Base-by-base conservation (phyloP, 2,329 filamentous ascomycete genomes). In the Ceratocystis huliohia region DNA sequence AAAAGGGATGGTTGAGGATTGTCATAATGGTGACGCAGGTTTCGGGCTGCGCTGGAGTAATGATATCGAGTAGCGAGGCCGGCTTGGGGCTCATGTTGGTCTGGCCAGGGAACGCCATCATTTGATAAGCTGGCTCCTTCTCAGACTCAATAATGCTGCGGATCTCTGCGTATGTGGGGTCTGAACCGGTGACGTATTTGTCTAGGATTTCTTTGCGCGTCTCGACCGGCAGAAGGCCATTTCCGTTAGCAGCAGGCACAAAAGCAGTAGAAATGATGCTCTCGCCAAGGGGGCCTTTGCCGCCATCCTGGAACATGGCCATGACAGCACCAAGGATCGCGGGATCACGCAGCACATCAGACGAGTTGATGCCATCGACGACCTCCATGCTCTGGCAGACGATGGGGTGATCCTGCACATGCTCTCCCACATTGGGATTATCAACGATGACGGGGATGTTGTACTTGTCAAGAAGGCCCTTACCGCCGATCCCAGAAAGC, bases 1-100 rank as follows among this genome's bases (percentile, higher is more conserved):
- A 84, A 71, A 83, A 81, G 0, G 84, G 84, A 67, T 86, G 85
- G 50, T 81, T 81, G 22, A 84, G 81, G 69, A 84, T 81, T 1
- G 79, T 78, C 69, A 80, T 80, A 68, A 81, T 75, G 20, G 82
- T 81, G 63, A 84, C 77, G 71, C 81, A 83, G 70, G 50, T 67
- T 17, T 65, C 74, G 2, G 76, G 75, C 1, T 71, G 70, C 3
- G 69, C 70, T 33, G 74, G 72, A 7, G 70, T 71, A 68, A 74
- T 72, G 68, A 71, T 72, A 25, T 72, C 71, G 7, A 73, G 71
- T 67, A 65, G 67, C 63, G 71, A 67, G 61, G 65, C 57, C 63
- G 66, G 66, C 63, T 67, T 67, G 62, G 53, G 74, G 67, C 46
- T 65, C 64, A 73, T 70, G 66, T 65, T 68, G 45, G 74, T 70